phyloP scores from a whole-genome alignment of 805 yeast species.

The Schwanniomyces sp. region DNA sequence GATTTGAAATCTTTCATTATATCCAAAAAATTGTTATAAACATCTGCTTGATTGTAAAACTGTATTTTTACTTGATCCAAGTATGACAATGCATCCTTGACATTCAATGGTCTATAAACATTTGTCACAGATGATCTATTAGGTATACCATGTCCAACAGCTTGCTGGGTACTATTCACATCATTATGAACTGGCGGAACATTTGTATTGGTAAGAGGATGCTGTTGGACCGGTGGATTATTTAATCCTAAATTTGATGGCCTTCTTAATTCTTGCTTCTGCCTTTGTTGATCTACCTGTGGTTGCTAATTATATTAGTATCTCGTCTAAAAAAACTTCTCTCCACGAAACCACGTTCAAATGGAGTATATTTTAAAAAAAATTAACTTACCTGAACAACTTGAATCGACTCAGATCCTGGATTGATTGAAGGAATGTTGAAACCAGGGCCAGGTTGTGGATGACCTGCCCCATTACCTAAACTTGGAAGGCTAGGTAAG shows the following conservation, averaged over 20 bases:
- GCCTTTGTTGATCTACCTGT: slow-evolving; percentile 20
- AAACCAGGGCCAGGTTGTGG: slow-evolving; percentile 46
- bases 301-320: slow-evolving; percentile 7
- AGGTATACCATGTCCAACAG: slow-evolving; percentile 33
- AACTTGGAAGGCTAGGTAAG: slow-evolving; percentile 51
- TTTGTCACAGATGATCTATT: slow-evolving; percentile 42
- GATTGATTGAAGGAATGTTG: slow-evolving; percentile 48
- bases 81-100: slow-evolving; percentile 92
- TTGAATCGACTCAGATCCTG: slow-evolving; percentile 26
- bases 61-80: slow-evolving; percentile 94
- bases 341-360: not conserved
- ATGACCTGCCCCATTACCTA: slow-evolving; percentile 40
- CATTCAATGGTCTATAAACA: slow-evolving; percentile 80
- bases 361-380: not conserved
- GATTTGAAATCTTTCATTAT: slow-evolving; percentile 99
- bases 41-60: slow-evolving; percentile 89
- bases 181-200: slow-evolving; percentile 16
- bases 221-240: slow-evolving; percentile 19
- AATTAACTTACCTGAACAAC: slow-evolving; percentile 25
- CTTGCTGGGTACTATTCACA: slow-evolving; percentile 10
- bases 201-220: slow-evolving; percentile 24
- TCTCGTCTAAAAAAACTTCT: not conserved
- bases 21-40: slow-evolving; percentile 92
- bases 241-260: slow-evolving; percentile 20
- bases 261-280: slow-evolving; percentile 21